A percentile compares a stretch with the other conserved stretches of the same genome.
Evolutionary conservation across 208 protist genomes (phyloP).

Genomic region (Leishmania amazonensis): DNA sequence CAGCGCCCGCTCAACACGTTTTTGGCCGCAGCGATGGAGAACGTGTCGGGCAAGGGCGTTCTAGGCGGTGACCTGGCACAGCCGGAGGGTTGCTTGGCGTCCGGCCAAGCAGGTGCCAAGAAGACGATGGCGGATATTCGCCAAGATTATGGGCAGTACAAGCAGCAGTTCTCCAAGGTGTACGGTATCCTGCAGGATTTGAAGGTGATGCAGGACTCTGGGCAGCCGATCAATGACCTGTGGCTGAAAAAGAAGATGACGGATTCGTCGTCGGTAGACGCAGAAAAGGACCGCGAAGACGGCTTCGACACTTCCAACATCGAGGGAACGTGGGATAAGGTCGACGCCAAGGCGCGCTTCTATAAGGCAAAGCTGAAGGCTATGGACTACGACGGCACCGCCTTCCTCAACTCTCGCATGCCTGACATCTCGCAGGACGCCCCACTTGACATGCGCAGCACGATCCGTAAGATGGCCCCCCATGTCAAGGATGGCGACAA

Average conservation of each 20-base stretch:
- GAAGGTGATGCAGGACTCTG: constrained; percentile 68
- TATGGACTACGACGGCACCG: constrained; percentile 90
- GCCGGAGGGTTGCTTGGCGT: constrained; percentile 5
- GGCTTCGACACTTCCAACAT: constrained; percentile 81
- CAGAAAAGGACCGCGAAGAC: constrained; percentile 50
- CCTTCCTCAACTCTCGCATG: constrained; percentile 58
- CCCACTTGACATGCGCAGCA: constrained; percentile 84
- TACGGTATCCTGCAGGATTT: constrained; percentile 82
- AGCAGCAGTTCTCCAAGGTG: constrained; percentile 78
- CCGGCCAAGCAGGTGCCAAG: background rate
- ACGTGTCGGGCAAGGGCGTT: constrained; percentile 20
- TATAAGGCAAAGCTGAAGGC: constrained; percentile 88
- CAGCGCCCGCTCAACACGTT: constrained; percentile 27
- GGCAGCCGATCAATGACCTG: constrained; percentile 75
- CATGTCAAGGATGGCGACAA: constrained; percentile 87
- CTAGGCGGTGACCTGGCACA: constrained; percentile 39
- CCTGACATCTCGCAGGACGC: constrained; percentile 76
- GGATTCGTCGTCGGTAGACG: constrained; percentile 34
- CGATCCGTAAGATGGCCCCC: constrained; percentile 79
- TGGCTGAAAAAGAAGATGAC: constrained; percentile 79
- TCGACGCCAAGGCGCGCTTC: constrained; percentile 79
- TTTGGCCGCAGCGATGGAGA: constrained; percentile 15
- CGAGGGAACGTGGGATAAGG: constrained; percentile 81
- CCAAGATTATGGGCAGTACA: constrained; percentile 67
- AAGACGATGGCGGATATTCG: constrained; percentile 43